Evolutionary conservation across 106 monocot species (phyloP), one percentile per base, ranked within the genome.

Genomic region (Dendrobium catenatum): DNA sequence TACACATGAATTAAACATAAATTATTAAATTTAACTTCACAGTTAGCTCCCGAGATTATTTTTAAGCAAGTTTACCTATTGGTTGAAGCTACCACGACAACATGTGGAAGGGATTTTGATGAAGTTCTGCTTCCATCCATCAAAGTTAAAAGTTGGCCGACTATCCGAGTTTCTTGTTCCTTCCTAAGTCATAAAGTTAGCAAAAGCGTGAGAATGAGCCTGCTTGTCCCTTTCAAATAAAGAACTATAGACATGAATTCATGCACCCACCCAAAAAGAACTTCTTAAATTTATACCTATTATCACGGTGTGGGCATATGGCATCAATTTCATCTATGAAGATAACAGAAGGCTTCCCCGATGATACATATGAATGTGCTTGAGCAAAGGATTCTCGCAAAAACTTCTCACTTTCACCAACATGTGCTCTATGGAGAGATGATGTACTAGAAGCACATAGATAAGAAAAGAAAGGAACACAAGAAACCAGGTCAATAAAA

Each of bases 271-370:
- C 24, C 51, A 72, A 42, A 55, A 22, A 19, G n/a, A 47, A 68
- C 41, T 15, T 19, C 9, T 51, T 13, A 44, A 58, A 59, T 17
- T 44, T 15, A 80, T 86, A 93, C 98, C 89, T 85, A 41, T 80
- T 78, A 48, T 78, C 74, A 42, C 91, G 93, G 2, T 82, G 87
- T 51, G 97, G 94, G 55, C 93, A 98, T 70, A 98, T 95, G 31
- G 88, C 88, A 85, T 98, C 98, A 79, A 98, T 86, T 82, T 98
- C 93, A 86, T 98, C 98, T 79, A 98, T 95, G 83, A 93, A 98
- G 47, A 98, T 86, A 24, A 98, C 87, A 49, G 98, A 91, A 18
- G 98, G 98, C 74, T 87, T 98, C 78, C 95, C 88, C 33, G 83
- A 84, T 51, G 88, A 81, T 68, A 89, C 93, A 83, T 88, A 77